Base-by-base conservation (phyloP, 352 stramenopile genomes). In the Globisporangium sylvaticum region DNA sequence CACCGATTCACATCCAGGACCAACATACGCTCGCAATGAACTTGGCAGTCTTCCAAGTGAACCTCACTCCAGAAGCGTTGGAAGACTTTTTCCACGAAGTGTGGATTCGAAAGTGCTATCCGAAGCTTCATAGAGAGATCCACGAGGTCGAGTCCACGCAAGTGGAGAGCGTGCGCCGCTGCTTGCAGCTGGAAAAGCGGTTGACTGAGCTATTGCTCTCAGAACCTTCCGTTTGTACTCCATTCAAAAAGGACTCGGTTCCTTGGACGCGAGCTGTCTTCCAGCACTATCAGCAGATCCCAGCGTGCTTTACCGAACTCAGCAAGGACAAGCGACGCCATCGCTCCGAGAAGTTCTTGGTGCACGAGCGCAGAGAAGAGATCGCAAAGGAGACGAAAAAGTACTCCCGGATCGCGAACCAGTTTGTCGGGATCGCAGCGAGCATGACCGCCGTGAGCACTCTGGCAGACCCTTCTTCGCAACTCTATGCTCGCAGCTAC, bases 401-500 rank as follows among this genome's bases (percentile, higher is more conserved):
- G 6, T 50, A 52, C 39, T 31, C 24, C 15, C 20, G 15, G 22
- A 10, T 63, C 39, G 53, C 37, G 7, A 24, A 6, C 12, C 42
- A 56, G 34, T 61, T 84, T 1, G 62, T 69, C 20, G 48, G 54
- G 14, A 50, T 81, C 18, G 50, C 63, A 31, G 27, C 53, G 1
- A 78, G 64, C 22, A 70, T 81, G 58, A 52, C 52, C 4, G 65
- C 53, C 1, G 69, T 81, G 25, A 62, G 66, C 3, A 55, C 68
- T 7, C 15, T 78, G 20, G n/a, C 64, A 67, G 58, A 69, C 4
- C 42, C 56, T 18, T 44, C 12, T 22, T 68, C 70, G 9, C 64
- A 66, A 14, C 70, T 84, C 27, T 81, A 84, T 53, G 57, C 61
- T 3, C 67, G 58, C 15, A 84, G 24, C 44, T 58, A 71, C 37